phyloP scores from a whole-genome alignment of 192 early-diverging fungal species.

The Umbelopsis sp. region DNA sequence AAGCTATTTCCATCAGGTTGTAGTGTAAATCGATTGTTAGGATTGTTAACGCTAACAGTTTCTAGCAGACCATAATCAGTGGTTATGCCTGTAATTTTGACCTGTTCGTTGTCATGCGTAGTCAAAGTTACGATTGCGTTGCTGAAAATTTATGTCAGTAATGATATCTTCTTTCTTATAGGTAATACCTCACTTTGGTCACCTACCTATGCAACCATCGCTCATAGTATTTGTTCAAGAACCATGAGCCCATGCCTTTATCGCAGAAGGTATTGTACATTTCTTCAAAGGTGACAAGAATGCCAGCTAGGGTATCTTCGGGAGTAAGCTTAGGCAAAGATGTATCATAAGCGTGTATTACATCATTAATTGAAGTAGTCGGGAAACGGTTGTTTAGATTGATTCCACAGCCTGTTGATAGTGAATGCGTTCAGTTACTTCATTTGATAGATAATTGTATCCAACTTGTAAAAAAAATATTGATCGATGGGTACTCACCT shows the following conservation, averaged over 20 bases:
- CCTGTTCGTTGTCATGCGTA: conserved; percentile 58
- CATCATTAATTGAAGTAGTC: conserved; percentile 83
- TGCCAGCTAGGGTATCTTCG: conserved; percentile 66
- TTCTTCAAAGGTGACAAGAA: conserved; percentile 73
- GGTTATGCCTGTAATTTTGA: conserved; percentile 78
- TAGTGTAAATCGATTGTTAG: conserved; percentile 61
- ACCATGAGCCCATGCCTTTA: conserved; percentile 52
- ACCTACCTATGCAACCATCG: conserved; percentile 83
- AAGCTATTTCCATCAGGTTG: conserved; percentile 98
- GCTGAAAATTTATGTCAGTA: conserved; percentile 30
- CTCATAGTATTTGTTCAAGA: conserved; percentile 78
- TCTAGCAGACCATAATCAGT: conserved; percentile 71
- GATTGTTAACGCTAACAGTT: conserved; percentile 61
- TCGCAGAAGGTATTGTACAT: conserved; percentile 75
- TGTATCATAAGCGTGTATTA: conserved; percentile 67
- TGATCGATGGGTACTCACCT: conserved; percentile 62
- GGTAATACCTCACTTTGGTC: not conserved
- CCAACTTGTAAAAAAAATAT: not conserved
- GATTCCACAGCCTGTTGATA: conserved; percentile 71
- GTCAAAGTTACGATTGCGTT: conserved; percentile 68
- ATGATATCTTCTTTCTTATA: not conserved
- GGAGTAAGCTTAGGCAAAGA: conserved; percentile 58
- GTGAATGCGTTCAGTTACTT: not conserved
- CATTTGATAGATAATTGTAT: not conserved
- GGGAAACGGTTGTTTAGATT: conserved; percentile 86